Evolutionary conservation across 257 asterid genomes (phyloP).

Genomic region (Solanum sejunctum): DNA sequence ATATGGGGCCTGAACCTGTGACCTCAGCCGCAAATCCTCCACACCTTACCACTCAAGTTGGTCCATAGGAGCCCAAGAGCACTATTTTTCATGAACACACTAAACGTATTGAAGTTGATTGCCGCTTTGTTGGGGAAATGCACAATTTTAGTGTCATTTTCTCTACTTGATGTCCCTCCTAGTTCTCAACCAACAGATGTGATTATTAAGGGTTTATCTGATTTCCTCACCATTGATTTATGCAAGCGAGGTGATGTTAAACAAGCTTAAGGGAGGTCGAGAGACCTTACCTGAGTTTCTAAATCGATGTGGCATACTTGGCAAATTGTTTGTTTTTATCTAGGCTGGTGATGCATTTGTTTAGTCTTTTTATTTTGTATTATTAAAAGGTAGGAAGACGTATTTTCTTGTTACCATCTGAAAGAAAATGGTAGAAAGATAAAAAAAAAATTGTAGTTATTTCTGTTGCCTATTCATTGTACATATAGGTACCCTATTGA

Average conservation of each 20-base stretch:
- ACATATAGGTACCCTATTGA: background rate
- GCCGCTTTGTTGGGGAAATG: background rate
- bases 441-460: too few relatives aligned
- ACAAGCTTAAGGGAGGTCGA: background rate
- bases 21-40: too few relatives aligned
- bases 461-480: background rate
- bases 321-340: too few relatives aligned
- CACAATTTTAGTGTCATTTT: background rate
- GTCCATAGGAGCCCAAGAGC: background rate
- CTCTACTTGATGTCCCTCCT: background rate
- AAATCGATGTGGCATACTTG: background rate
- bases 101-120: background rate
- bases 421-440: too few relatives aligned
- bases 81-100: background rate
- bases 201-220: background rate
- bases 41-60: too few relatives aligned
- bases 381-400: too few relatives aligned
- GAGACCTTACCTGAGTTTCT: background rate
- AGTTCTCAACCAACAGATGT: background rate
- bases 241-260: background rate
- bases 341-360: background rate
- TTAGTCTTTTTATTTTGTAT: too few relatives aligned
- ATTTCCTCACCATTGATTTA: background rate
- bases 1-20: too few relatives aligned
- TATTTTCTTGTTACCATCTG: too few relatives aligned